Percentiles rank a stretch among this genome's conserved stretches.
phyloP scores from a whole-genome alignment of 805 yeast species.

The Saturnispora kantuleensis region DNA sequence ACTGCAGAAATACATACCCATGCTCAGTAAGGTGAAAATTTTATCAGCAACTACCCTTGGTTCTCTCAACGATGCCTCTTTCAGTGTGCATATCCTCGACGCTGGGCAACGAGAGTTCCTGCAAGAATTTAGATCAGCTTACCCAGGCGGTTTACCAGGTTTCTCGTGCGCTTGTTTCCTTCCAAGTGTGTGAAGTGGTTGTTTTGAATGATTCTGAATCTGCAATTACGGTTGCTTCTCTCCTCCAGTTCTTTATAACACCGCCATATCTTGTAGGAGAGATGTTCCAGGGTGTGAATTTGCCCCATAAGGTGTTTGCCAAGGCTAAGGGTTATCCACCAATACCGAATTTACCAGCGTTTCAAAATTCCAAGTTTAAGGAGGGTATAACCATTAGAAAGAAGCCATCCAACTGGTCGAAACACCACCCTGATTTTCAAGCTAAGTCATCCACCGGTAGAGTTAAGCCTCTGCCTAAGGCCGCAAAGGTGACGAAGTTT shows the following conservation, averaged over 20 bases:
- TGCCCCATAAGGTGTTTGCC: conserved; percentile 32
- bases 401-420: conserved; percentile 23
- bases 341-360: conserved; percentile 46
- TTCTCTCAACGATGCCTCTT: not conserved
- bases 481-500: conserved; percentile 52
- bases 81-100: conserved; percentile 5
- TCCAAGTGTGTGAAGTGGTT: conserved; percentile 64
- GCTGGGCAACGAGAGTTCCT: not conserved
- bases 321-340: conserved; percentile 61
- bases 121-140: conserved; percentile 52
- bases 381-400: conserved; percentile 57
- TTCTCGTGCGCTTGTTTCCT: conserved; percentile 63
- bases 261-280: conserved; percentile 16
- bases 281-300: conserved; percentile 42
- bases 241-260: conserved; percentile 11
- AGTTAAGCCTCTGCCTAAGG: conserved; percentile 37
- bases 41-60: not conserved
- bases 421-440: conserved; percentile 18
- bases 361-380: conserved; percentile 27
- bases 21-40: no score
- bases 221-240: conserved; percentile 6
- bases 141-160: conserved; percentile 69
- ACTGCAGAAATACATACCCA: no score
- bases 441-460: conserved; percentile 28
- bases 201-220: conserved; percentile 33